Evolutionary conservation across 176 grass and related monocot genomes (phyloP).

Genomic region (Otatea glauca): DNA sequence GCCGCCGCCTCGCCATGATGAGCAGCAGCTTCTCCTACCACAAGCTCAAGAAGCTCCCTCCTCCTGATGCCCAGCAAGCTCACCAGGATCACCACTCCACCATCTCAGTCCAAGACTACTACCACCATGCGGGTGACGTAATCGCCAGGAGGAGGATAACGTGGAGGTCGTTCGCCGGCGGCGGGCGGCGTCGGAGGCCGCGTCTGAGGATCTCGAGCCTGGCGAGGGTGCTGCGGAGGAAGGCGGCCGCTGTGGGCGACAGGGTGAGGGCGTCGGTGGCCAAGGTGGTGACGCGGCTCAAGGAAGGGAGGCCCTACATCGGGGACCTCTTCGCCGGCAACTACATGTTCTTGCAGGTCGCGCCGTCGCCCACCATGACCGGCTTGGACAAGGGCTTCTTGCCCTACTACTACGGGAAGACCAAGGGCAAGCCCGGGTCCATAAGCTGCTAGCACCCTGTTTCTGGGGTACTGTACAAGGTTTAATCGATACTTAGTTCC

Average conservation of each 20-base stretch:
- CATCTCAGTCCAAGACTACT: neutral
- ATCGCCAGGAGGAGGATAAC: slow-evolving; percentile 7
- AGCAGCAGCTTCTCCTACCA: slow-evolving; percentile 52
- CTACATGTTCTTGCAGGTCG: slow-evolving; percentile 97
- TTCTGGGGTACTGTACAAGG: slow-evolving; percentile 17
- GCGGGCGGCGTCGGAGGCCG: slow-evolving; percentile 33
- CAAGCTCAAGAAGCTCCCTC: slow-evolving; percentile 54
- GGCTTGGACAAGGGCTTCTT: slow-evolving; percentile 19
- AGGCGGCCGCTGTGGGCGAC: slow-evolving; percentile 46
- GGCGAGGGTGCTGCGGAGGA: slow-evolving; percentile 55
- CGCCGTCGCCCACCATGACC: slow-evolving; percentile 52
- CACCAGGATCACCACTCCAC: neutral
- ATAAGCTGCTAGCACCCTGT: neutral
- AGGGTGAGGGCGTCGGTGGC: slow-evolving; percentile 52
- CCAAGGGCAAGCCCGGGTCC: neutral
- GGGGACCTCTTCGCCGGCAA: slow-evolving; percentile 87
- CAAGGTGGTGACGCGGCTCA: slow-evolving; percentile 65
- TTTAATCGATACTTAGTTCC: slow-evolving; percentile 6
- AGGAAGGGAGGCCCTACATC: slow-evolving; percentile 71
- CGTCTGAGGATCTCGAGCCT: slow-evolving; percentile 62
- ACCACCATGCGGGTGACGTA: slow-evolving; percentile 22
- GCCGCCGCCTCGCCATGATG: neutral
- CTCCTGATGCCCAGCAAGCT: neutral
- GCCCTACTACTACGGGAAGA: slow-evolving; percentile 41
- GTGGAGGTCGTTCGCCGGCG: slow-evolving; percentile 7